Percentiles rank a stretch among this genome's conserved stretches.
Conservation (phyloP, 139 green algal species). For the Dunaliella primolecta region DNA sequence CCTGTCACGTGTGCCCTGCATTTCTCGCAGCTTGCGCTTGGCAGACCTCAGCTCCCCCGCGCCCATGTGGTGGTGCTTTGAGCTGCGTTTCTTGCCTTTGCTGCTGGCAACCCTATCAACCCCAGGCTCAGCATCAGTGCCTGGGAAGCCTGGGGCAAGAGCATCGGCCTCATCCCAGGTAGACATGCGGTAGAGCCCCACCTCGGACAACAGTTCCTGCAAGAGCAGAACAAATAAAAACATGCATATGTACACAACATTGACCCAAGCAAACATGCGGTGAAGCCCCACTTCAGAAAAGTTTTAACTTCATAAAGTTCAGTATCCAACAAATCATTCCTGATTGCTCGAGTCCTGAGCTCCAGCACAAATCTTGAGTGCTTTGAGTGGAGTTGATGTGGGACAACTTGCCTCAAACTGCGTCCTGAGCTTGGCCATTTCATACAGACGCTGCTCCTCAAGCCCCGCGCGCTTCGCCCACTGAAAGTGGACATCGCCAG, state of each 20-base stretch:
- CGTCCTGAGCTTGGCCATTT: constrained; percentile 42
- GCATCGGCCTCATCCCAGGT: not conserved
- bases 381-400: too few species aligned
- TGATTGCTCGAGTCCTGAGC: too few species aligned
- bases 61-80: not conserved
- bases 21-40: constrained; percentile 27
- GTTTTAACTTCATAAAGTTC: too few species aligned
- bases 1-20: constrained; percentile 31
- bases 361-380: too few species aligned
- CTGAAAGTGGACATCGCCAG: too few species aligned
- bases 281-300: too few species aligned
- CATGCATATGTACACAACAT: not conserved
- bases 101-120: too few species aligned
- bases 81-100: not conserved
- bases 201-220: constrained; percentile 36
- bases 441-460: constrained; percentile 42
- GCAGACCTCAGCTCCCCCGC: constrained; percentile 14
- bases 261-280: too few species aligned
- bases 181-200: constrained; percentile 19
- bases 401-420: constrained; percentile 33
- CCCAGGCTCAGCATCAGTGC: too few species aligned
- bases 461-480: constrained; percentile 29
- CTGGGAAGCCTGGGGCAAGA: not conserved
- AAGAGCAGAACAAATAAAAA: not conserved
- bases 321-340: too few species aligned